Evolutionary conservation across 108 stramenopile genomes (phyloP).

Genomic region (Ochromonas danica): DNA sequence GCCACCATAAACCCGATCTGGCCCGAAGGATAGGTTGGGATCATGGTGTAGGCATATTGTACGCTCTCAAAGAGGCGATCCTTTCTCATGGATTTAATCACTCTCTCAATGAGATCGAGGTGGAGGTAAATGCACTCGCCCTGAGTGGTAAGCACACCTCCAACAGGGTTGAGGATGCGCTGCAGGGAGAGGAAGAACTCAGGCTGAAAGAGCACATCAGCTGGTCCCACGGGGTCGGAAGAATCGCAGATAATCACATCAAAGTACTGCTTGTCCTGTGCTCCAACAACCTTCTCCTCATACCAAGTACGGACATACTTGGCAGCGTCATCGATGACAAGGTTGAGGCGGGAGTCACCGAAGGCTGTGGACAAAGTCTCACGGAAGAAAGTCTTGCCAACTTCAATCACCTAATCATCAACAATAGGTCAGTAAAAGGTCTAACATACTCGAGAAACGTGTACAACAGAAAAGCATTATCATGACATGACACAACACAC

Average conservation of each 20-base stretch:
- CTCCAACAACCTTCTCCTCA: neutral
- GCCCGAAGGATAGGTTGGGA: slow-evolving; percentile 95
- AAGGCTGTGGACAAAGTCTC: slow-evolving; percentile 73
- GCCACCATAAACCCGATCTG: slow-evolving; percentile 95
- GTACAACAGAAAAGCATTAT: no score
- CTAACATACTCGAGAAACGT: no score
- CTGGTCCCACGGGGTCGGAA: slow-evolving; percentile 92
- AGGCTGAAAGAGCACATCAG: slow-evolving; percentile 87
- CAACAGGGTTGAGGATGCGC: slow-evolving; percentile 68
- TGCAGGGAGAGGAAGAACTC: slow-evolving; percentile 87
- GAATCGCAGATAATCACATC: slow-evolving; percentile 76
- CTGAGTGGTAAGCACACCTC: slow-evolving; percentile 26
- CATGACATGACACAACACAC: no score
- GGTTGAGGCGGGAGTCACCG: slow-evolving; percentile 83
- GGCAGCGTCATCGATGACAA: slow-evolving; percentile 59
- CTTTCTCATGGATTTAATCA: slow-evolving; percentile 65
- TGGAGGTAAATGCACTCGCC: slow-evolving; percentile 97
- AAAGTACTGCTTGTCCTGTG: no score
- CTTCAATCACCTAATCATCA: slow-evolving; percentile 60
- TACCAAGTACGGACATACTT: slow-evolving; percentile 54
- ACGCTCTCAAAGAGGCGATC: slow-evolving; percentile 75
- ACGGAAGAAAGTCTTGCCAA: slow-evolving; percentile 75
- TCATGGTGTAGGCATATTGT: slow-evolving; percentile 94
- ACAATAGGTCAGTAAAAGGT: neutral
- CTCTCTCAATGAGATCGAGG: slow-evolving; percentile 74